A percentile compares a stretch with the other conserved stretches of the same genome.
phyloP scores from a whole-genome alignment of 768 basidiomycete genomes.

The Trametes cinnabarina region DNA sequence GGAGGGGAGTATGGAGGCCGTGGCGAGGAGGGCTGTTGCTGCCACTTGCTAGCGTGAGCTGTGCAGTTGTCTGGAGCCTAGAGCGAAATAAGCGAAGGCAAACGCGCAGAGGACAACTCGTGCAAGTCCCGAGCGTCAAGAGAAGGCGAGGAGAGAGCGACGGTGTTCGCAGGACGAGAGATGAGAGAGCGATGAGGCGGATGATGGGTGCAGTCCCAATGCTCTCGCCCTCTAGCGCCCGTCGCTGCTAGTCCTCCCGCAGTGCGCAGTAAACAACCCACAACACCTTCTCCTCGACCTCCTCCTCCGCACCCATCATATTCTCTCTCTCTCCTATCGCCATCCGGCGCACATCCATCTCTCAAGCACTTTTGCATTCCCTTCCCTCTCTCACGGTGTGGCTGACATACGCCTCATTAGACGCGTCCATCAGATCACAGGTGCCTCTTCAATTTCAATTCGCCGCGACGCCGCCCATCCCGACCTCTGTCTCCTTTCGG shows the following conservation, averaged over 20 bases:
- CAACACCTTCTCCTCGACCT: not conserved
- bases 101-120: conserved; percentile 12
- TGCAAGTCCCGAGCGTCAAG: not conserved
- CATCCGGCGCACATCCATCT: not conserved
- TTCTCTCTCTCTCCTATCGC: conserved; percentile 1
- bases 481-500: conserved; percentile 2
- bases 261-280: not conserved
- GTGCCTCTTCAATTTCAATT: not conserved
- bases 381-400: not conserved
- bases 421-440: not conserved
- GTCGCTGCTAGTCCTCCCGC: not conserved
- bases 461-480: not conserved
- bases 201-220: not conserved
- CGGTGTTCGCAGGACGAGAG: not conserved
- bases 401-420: not conserved
- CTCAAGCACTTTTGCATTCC: not conserved
- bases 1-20: not conserved
- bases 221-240: too few relatives aligned
- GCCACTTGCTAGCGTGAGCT: too few relatives aligned
- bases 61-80: too few relatives aligned
- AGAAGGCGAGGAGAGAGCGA: not conserved
- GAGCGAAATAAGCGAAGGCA: not conserved
- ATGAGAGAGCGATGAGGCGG: not conserved
- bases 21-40: too few relatives aligned
- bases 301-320: not conserved